These are phyloP conservation scores for Beauveria pseudobassiana DNA, from an alignment of 2,329 filamentous ascomycete genomes.

Conservation along the genomic window DNA sequence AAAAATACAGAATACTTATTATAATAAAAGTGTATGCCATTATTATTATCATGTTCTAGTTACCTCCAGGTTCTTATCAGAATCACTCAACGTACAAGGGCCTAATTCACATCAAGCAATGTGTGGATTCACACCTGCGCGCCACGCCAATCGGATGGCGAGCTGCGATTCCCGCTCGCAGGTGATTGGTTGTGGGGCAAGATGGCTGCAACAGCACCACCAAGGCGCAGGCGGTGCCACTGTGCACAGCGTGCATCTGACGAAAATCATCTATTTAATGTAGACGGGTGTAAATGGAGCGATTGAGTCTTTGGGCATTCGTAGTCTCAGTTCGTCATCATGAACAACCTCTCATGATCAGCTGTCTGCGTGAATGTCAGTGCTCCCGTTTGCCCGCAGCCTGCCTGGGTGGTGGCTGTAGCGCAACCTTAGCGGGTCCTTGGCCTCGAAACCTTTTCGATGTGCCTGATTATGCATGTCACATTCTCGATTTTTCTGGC, in stretches of 20 bases:
- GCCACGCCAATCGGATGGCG: slow-evolving; percentile 4
- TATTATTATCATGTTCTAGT: too few species aligned
- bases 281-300: background rate
- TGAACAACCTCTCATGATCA: background rate
- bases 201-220: background rate
- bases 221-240: background rate
- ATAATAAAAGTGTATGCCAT: too few species aligned
- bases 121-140: background rate
- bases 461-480: background rate
- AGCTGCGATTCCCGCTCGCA: background rate
- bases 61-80: too few species aligned
- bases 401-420: background rate
- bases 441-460: background rate
- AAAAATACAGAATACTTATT: too few species aligned
- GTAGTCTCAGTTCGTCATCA: background rate
- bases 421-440: background rate
- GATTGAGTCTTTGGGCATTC: background rate
- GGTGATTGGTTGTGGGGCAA: background rate
- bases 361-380: background rate
- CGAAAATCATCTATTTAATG: background rate
- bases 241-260: background rate
- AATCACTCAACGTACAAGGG: too few species aligned
- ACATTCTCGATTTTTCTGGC: background rate
- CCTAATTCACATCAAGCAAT: too few species aligned
- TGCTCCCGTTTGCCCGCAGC: background rate